A percentile compares a stretch with the other conserved stretches of the same genome.
These are phyloP conservation scores for Aspergillus incahuasiensis DNA, from an alignment of 495 filamentous ascomycete species.

Conservation along the genomic window DNA sequence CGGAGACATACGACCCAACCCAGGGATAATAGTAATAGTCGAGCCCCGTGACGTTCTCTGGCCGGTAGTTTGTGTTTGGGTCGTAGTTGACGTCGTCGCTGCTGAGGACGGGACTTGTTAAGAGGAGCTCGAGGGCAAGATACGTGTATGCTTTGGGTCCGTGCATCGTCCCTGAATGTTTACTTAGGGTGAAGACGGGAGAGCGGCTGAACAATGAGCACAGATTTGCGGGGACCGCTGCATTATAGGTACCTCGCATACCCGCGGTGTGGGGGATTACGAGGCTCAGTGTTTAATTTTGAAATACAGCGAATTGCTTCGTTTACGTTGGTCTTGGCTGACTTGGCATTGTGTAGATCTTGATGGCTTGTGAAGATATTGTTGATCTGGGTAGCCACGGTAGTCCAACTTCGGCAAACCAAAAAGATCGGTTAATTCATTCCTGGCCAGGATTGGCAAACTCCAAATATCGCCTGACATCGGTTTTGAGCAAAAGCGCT, in stretches of 20 bases:
- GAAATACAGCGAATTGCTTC: not conserved
- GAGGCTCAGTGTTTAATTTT: not conserved
- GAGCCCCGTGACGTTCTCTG: conserved; percentile 1
- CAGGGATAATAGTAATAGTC: conserved; percentile 8
- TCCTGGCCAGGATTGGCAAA: too few relatives aligned
- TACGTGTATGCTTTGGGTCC: not conserved
- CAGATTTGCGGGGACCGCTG: not conserved
- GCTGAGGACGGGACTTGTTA: not conserved
- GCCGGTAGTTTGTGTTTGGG: not conserved
- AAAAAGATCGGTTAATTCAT: too few relatives aligned
- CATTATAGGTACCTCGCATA: not conserved
- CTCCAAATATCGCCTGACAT: too few relatives aligned
- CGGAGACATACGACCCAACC: conserved; percentile 5
- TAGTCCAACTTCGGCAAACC: too few relatives aligned
- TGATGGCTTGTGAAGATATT: not conserved
- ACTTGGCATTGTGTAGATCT: not conserved
- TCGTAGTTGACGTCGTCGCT: conserved; percentile 1
- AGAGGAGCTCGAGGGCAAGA: not conserved
- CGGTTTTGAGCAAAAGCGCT: too few relatives aligned
- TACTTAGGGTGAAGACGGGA: not conserved
- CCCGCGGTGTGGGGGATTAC: not conserved
- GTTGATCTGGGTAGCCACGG: too few relatives aligned
- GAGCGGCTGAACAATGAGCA: not conserved
- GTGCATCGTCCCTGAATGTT: not conserved
- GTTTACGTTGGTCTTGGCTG: not conserved